Evolutionary conservation across 2,329 filamentous ascomycete species (phyloP).

Genomic region (Periglandula ipomoeae): DNA sequence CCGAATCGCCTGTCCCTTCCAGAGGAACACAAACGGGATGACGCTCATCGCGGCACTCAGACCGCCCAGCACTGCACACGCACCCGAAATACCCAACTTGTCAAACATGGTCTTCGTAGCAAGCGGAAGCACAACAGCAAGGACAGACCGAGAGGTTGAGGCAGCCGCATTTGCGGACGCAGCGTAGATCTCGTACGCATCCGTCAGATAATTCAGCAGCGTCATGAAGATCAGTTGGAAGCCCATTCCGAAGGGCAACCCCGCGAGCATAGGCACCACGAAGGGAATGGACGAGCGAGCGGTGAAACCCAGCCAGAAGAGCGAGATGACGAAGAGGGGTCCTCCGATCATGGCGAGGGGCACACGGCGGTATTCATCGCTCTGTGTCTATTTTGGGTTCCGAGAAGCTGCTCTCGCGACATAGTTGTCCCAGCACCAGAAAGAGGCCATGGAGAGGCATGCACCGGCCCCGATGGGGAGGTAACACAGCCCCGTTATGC

Average conservation of each 20-base stretch:
- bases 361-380: constrained; percentile 59
- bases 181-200: constrained; percentile 59
- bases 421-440: constrained; percentile 55
- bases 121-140: constrained; percentile 63
- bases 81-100: constrained; percentile 36
- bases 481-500: constrained; percentile 58
- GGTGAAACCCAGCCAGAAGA: constrained; percentile 57
- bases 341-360: constrained; percentile 65
- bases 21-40: constrained; percentile 44
- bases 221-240: constrained; percentile 57
- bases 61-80: constrained; percentile 43
- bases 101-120: constrained; percentile 41
- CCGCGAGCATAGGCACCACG: constrained; percentile 48
- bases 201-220: constrained; percentile 54
- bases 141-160: constrained; percentile 90
- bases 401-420: constrained; percentile 41
- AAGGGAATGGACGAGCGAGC: constrained; percentile 39
- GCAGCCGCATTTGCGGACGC: constrained; percentile 71
- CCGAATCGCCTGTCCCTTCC: constrained; percentile 46
- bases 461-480: constrained; percentile 59
- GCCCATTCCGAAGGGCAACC: constrained; percentile 51
- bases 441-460: constrained; percentile 47
- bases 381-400: constrained; percentile 46
- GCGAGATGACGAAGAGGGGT: constrained; percentile 46
- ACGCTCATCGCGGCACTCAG: constrained; percentile 40